Conservation (phyloP, 495 filamentous ascomycete genomes). For the Xylona heveae region DNA sequence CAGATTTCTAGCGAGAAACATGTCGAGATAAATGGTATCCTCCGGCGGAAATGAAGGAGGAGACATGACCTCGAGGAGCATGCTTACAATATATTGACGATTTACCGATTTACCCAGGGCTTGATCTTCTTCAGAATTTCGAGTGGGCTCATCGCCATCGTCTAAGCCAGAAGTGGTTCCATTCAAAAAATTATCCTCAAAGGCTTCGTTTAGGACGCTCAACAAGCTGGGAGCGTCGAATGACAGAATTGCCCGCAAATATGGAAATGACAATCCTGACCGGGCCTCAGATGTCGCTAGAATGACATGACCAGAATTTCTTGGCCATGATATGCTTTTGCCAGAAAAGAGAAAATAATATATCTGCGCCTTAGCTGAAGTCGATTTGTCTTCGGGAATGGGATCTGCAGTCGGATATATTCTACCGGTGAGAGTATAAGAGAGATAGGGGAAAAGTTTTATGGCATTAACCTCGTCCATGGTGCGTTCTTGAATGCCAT, state of each 20-base stretch:
- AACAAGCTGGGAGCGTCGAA: conserved; percentile 84
- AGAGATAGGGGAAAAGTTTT: conserved; percentile 90
- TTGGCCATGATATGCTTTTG: conserved; percentile 43
- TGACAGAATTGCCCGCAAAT: conserved; percentile 61
- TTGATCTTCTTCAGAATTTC: conserved; percentile 34
- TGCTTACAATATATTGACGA: conserved; percentile 74
- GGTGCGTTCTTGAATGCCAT: conserved; percentile 14
- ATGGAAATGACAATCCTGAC: conserved; percentile 51
- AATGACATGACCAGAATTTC: conserved; percentile 27
- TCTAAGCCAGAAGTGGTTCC: conserved; percentile 35
- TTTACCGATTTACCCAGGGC: conserved; percentile 54
- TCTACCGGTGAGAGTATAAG: conserved; percentile 77
- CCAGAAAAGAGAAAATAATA: conserved; percentile 90
- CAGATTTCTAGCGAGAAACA: conserved; percentile 92
- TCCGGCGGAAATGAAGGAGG: conserved; percentile 44
- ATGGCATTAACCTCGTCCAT: conserved; percentile 34
- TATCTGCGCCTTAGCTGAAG: conserved; percentile 59
- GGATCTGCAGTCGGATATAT: conserved; percentile 69
- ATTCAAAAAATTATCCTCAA: conserved; percentile 87
- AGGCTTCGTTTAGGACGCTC: conserved; percentile 91
- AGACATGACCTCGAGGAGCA: conserved; percentile 75
- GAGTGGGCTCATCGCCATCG: conserved; percentile 25
- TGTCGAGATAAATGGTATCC: conserved; percentile 86
- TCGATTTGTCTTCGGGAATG: conserved; percentile 44
- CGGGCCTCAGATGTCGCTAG: conserved; percentile 25